Base-by-base conservation (phyloP, 2,329 filamentous ascomycete genomes). In the Periconia macrospinosa region DNA sequence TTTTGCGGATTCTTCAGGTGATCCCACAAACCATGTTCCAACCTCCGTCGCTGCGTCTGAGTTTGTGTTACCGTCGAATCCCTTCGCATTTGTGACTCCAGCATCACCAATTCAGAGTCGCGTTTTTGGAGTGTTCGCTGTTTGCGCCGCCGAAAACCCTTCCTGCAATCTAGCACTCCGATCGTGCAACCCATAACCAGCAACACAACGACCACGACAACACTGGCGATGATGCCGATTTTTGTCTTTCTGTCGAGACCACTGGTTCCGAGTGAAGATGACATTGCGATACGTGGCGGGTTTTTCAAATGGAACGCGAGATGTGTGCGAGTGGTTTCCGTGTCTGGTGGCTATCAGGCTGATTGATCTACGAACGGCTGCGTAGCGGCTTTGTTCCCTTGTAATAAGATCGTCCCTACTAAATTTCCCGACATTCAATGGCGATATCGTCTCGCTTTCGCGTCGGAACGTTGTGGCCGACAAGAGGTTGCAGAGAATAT, bases 171-270 rank as follows among this genome's bases (percentile, higher is more conserved):
- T 13, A 60, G 27, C 11, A 56, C 30, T 11, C 52, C 56, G 35
- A 63, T 45, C 1, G 43, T 49, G n/a, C 57, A 45, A 2, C 52
- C 58, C 17, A 64, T 37, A 17, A 59, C 17, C 3, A 50, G 15
- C 11, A 64, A 56, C 10, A 59, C 44, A 13, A 49, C 55, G 15
- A 57, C 44, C 18, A 60, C 55, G 5, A 49, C 47, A 18, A 59
- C 55, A 27, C 59, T 52, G 6, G 57, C 41, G 20, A 53, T 54
- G 37, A 64, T 52, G 27, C 61, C 61, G 35, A 61, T 61, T 20
- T 56, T 58, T 6, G 50, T 53, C 6, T 53, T 53, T 27, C 54
- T 55, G 18, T 30, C 30, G 27, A 55, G 47, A n/a, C 44, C 27
- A 33, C 15, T 41, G 46, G 33, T 49, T 19, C 23, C 44, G 11